Base-by-base conservation (phyloP, 331 rosid species). In the Quercus lobata region DNA sequence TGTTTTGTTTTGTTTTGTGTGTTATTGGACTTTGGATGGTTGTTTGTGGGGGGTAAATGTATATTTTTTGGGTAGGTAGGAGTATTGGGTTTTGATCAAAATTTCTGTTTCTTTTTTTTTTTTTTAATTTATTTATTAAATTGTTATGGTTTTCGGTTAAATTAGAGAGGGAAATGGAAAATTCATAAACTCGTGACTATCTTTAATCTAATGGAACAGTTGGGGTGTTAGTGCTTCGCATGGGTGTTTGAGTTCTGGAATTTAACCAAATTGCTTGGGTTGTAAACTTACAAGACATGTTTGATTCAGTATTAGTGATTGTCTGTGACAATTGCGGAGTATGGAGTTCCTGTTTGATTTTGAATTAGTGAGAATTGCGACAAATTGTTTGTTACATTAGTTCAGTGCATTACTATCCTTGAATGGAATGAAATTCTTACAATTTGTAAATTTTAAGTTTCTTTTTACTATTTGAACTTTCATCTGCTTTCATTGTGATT, bases 21-120 rank as follows among this genome's bases (percentile, higher is more conserved):
- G 46, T 41, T 6, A 5, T 37, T 41, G 46, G 46, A 41, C 46
- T 41, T 24, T 21, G 79, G 16, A 73, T 74, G 44, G 10, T 78
- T 74, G 44, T 7, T 18, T 10, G 21, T 18, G 46, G 74, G 74
- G 7, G 16, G 54, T 2, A 61, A 60, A 24, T 78, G 86, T 83
- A 75, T 5, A 69, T 73, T 72, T 49, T 37, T 56, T 55, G 7
- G 24, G 63, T 34, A 29, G 54, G 19, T 32, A 34, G 35, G 57
- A 32, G 25, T 24, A 19, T 69, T 16, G 19, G n/a, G 63, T 4
- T 71, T 41, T 8, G 46, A 8, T 41, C 12, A 8, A 41, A 41
- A 41, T 37, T 37, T 37, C 46, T 37, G 3, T 41, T 41, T 8
- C 9, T 55, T 9, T 12, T 12, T 49, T 66, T 9, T 55, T 9